Evolutionary conservation across 2,329 filamentous ascomycete genomes (phyloP), one percentile per base, ranked within the genome.

Genomic region (Penicillium oxalicum): DNA sequence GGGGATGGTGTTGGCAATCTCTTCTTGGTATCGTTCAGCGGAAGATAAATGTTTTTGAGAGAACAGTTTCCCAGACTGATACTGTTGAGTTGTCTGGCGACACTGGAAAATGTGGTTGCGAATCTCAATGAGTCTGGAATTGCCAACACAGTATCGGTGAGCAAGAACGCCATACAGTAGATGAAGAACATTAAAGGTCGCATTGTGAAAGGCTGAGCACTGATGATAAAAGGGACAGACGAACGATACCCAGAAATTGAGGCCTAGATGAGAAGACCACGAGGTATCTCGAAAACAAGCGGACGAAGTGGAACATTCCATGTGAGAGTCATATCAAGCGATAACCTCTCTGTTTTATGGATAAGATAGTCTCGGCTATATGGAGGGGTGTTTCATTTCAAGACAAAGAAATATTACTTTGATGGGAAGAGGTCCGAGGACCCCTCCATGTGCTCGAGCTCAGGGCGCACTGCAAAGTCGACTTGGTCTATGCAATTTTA

Each of bases 1-100:
- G 46, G 35, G 3, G 61, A 55, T 8, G 68, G 68, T 5, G 29
- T 29, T 11, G 69, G 63, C 2, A 74, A 62, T 4, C 54, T 40
- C 9, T 47, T 33, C 3, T 51, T 45, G 12, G 60, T 57, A 7
- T 58, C 47, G 27, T 54, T 48, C 9, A 63, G 32, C 24, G 58
- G 54, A 7, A 61, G 37, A 2, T n/a, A 29, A 41, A 49, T 38
- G 1, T 53, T 36, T 9, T 36, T 18, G 3, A 64, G 28, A 25
- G 53, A 48, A 50, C 65, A 68, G 37, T 59, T 56, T 4, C 55
- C 58, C 5, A 64, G 24, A 13, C 44, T 56, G 24, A 57, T 52
- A 1, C 50, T 33, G 33, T 54, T 51, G 9, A 64, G 57, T 40
- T 59, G 55, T n/a, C 50, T 44, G 41, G 49, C 40, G 46, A 60